These are phyloP conservation scores for Stephanodiscus triporus DNA, from an alignment of 108 stramenopile species.

Conservation along the genomic window DNA sequence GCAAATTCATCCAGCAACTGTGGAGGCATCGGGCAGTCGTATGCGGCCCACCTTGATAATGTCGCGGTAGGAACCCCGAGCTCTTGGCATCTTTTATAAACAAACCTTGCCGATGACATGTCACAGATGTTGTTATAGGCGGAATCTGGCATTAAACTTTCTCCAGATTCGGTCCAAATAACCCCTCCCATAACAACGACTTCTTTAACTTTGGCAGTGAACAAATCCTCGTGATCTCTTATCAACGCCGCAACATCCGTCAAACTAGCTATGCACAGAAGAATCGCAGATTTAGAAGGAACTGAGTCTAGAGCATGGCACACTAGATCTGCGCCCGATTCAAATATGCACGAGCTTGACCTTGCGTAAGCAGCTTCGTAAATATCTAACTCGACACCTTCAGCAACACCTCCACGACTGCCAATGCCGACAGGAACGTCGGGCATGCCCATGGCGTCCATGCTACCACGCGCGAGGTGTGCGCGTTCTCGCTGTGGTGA, in stretches of 20 bases:
- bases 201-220: constrained; percentile 49
- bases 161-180: constrained; percentile 31
- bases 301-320: constrained; percentile 42
- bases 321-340: constrained; percentile 42
- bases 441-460: constrained; percentile 50
- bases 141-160: constrained; percentile 46
- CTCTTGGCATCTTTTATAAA: constrained; percentile 50
- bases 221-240: constrained; percentile 46
- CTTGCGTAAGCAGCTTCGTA: constrained; percentile 48
- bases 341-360: constrained; percentile 42
- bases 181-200: constrained; percentile 53
- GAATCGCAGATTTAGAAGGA: constrained; percentile 40
- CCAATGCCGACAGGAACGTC: constrained; percentile 53
- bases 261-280: constrained; percentile 47
- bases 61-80: constrained; percentile 46
- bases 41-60: constrained; percentile 53
- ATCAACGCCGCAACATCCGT: constrained; percentile 48
- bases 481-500: constrained; percentile 41
- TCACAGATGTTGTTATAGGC: constrained; percentile 56
- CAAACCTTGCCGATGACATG: constrained; percentile 40
- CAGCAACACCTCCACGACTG: constrained; percentile 40
- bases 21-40: constrained; percentile 46
- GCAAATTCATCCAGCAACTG: constrained; percentile 40
- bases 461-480: constrained; percentile 44
- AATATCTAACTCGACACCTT: constrained; percentile 44